These are phyloP conservation scores for Singerocomus rubriflavus DNA, from an alignment of 1,284 basidiomycete genomes.

Conservation along the genomic window DNA sequence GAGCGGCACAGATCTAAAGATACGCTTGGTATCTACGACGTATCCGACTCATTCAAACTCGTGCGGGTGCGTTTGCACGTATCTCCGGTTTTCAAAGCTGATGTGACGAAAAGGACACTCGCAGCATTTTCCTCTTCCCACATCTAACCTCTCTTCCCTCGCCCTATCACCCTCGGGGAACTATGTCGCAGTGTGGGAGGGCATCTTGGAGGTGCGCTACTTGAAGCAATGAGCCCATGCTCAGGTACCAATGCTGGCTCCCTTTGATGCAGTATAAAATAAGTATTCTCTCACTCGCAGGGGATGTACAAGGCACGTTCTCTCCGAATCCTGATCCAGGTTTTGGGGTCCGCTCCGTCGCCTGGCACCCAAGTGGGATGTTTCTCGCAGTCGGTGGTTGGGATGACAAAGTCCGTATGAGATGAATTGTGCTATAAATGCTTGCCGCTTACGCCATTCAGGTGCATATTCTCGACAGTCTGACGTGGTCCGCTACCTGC, in stretches of 20 bases:
- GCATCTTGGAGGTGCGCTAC: conserved; percentile 65
- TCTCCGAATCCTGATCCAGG: conserved; percentile 71
- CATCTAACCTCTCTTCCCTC: conserved; percentile 71
- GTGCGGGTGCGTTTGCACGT: conserved; percentile 57
- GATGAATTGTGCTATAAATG: not conserved
- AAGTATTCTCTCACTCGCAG: conserved; percentile 70
- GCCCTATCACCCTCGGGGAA: conserved; percentile 80
- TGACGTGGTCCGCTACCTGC: conserved; percentile 74
- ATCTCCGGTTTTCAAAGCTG: conserved; percentile 12
- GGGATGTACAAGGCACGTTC: conserved; percentile 68
- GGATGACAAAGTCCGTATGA: conserved; percentile 69
- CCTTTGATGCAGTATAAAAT: conserved; percentile 68
- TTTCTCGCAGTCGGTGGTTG: conserved; percentile 79
- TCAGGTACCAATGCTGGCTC: not conserved
- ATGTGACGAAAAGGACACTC: conserved; percentile 20
- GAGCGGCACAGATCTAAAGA: conserved; percentile 87
- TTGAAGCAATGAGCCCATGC: not conserved
- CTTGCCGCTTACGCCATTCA: conserved; percentile 30
- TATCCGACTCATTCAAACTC: conserved; percentile 63
- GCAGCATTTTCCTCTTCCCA: conserved; percentile 81
- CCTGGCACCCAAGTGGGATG: conserved; percentile 81
- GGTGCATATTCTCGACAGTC: conserved; percentile 75
- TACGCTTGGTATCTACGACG: conserved; percentile 79
- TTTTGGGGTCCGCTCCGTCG: conserved; percentile 69
- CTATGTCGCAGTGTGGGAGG: conserved; percentile 81